These are phyloP conservation scores for Teunomyces lycoperdinae DNA, from an alignment of 805 yeast genomes.

Conservation along the genomic window DNA sequence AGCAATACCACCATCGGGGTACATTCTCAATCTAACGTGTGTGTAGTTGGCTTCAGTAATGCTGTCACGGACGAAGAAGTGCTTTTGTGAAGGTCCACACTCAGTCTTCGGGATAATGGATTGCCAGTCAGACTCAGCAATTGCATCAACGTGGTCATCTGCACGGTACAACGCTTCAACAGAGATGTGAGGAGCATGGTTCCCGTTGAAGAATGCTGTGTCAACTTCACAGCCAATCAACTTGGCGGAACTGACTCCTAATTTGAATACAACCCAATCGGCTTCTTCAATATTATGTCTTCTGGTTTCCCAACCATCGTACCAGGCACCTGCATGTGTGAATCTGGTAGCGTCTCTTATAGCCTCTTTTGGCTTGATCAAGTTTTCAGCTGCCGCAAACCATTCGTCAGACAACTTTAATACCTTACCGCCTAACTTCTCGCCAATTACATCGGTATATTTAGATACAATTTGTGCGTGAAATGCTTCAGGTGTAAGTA, in stretches of 20 bases:
- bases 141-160: conserved; percentile 31
- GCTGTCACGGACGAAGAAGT: conserved; percentile 65
- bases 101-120: conserved; percentile 63
- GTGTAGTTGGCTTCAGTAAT: conserved; percentile 66
- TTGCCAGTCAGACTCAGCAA: conserved; percentile 58
- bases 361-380: conserved; percentile 78
- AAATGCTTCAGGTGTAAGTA: conserved; percentile 34
- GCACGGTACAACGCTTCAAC: conserved; percentile 63
- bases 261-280: conserved; percentile 81
- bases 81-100: conserved; percentile 89
- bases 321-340: conserved; percentile 91
- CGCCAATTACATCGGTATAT: conserved; percentile 79
- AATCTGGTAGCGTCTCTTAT: conserved; percentile 78
- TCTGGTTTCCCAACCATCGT: conserved; percentile 98
- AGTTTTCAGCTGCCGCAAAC: conserved; percentile 90
- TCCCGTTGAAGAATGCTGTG: conserved; percentile 92
- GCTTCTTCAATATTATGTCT: conserved; percentile 83
- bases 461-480: conserved; percentile 46
- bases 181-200: conserved; percentile 87
- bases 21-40: conserved; percentile 83
- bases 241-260: conserved; percentile 82
- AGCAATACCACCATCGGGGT: conserved; percentile 98
- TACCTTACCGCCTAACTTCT: conserved; percentile 76
- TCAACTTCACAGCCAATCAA: conserved; percentile 85
- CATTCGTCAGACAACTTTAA: conserved; percentile 79